phyloP scores from a whole-genome alignment of 371 early-diverging fungal species.

The Furculomyces boomerangus region DNA sequence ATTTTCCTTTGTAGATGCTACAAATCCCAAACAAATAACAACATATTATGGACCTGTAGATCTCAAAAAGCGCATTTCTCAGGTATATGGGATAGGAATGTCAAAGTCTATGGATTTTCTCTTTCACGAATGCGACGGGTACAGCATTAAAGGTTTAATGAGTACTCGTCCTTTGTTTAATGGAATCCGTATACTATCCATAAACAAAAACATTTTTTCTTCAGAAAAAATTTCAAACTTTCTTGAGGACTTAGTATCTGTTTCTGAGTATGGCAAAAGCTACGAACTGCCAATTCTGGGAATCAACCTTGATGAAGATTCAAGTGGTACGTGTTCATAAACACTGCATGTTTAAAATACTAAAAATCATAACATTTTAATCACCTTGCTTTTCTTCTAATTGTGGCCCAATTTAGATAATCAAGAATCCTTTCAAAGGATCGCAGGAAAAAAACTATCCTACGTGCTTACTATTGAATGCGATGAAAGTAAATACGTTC shows the following conservation, averaged over 20 bases:
- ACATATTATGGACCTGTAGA: neutral
- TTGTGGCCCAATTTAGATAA: neutral
- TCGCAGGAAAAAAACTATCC: neutral
- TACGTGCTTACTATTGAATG: neutral
- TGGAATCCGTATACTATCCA: neutral
- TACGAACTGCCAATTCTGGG: too few species aligned
- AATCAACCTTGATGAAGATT: neutral
- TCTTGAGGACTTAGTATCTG: neutral
- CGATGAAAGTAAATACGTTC: neutral
- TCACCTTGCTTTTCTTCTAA: neutral
- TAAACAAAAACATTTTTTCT: neutral
- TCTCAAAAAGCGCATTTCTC: neutral
- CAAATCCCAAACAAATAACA: neutral
- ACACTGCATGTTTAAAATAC: neutral
- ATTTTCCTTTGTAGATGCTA: neutral
- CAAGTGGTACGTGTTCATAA: neutral
- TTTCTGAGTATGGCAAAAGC: neutral
- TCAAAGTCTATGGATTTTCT: conserved; percentile 1
- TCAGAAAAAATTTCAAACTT: neutral
- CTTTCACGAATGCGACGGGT: neutral
- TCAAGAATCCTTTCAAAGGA: neutral
- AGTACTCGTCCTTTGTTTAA: neutral
- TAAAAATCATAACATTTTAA: neutral
- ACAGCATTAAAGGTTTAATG: neutral
- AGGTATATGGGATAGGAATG: neutral